Evolutionary conservation across 345 rosid species (phyloP).

Genomic region (Syzygium jambos): DNA sequence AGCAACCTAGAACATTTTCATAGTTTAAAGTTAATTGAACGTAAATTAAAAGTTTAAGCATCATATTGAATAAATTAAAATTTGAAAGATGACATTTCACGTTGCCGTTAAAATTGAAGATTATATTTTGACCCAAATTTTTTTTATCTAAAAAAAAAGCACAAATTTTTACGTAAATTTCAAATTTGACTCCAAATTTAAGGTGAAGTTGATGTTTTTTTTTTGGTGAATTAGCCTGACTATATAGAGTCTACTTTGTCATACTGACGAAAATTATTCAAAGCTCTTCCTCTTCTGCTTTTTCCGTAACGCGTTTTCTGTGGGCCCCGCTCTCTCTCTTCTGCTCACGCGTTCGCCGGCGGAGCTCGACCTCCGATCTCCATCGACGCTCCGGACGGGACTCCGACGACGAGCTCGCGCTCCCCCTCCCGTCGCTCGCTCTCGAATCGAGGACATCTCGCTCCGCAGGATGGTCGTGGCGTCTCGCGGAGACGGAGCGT

Average conservation of each 20-base stretch:
- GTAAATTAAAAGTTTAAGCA: rapidly evolving
- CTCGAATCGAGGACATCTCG: neutral
- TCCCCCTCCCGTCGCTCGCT: neutral
- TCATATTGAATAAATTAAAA: too few species aligned
- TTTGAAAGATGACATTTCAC: too few species aligned
- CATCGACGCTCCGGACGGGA: neutral
- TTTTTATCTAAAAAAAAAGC: too few species aligned
- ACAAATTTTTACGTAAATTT: too few species aligned
- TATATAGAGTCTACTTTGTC: neutral
- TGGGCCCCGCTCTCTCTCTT: neutral
- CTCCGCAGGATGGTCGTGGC: neutral
- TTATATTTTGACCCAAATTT: too few species aligned
- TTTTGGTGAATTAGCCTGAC: too few species aligned
- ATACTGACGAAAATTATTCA: neutral
- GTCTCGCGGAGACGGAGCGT: neutral
- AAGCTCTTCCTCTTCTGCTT: neutral
- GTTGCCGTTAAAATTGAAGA: too few species aligned
- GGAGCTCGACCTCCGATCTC: neutral
- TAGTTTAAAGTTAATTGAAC: rapidly evolving
- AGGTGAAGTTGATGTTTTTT: too few species aligned
- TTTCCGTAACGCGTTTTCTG: neutral
- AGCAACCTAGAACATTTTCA: too few species aligned
- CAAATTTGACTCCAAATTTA: too few species aligned
- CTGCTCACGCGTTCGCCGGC: neutral
- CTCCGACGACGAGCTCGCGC: neutral